Conservation (phyloP, 2,329 filamentous ascomycete genomes). For the Emericellopsis atlantica region DNA sequence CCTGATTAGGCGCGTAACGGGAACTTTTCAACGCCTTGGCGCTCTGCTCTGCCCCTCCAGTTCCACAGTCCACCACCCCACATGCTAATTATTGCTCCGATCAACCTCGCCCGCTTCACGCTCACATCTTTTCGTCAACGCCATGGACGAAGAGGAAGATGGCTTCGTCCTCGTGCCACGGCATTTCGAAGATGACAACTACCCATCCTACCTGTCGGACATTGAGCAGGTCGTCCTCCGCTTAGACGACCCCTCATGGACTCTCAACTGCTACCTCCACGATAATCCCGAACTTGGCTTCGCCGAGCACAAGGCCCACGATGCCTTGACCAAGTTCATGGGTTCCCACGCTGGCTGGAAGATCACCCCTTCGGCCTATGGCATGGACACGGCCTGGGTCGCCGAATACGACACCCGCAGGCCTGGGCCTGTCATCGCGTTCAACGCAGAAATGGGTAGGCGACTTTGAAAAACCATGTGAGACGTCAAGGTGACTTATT, state of each 20-base stretch:
- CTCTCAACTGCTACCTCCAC: slow-evolving; percentile 37
- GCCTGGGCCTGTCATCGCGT: slow-evolving; percentile 23
- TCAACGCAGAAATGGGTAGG: slow-evolving; percentile 15
- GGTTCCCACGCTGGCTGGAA: slow-evolving; percentile 18
- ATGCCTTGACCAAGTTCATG: slow-evolving; percentile 23
- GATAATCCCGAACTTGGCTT: slow-evolving; percentile 28
- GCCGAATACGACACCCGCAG: slow-evolving; percentile 23
- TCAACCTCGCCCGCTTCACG: no score
- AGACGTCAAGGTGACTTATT: no score
- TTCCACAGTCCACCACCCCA: no score
- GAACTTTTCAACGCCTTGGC: no score
- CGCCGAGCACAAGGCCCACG: slow-evolving; percentile 27
- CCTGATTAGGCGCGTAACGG: no score
- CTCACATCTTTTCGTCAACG: background rate
- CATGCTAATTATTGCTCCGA: no score
- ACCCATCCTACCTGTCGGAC: background rate
- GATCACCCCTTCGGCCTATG: slow-evolving; percentile 25
- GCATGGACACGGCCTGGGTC: slow-evolving; percentile 27
- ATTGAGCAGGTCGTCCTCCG: slow-evolving; percentile 40
- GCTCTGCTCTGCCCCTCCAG: no score
- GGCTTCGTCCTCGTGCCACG: slow-evolving; percentile 3
- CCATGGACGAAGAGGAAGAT: slow-evolving; percentile 2
- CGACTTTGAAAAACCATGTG: no score
- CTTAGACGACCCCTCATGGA: slow-evolving; percentile 38
- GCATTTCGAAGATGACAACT: background rate